Conservation (phyloP, 345 rosid species). For the Arabidopsis arenosa region DNA sequence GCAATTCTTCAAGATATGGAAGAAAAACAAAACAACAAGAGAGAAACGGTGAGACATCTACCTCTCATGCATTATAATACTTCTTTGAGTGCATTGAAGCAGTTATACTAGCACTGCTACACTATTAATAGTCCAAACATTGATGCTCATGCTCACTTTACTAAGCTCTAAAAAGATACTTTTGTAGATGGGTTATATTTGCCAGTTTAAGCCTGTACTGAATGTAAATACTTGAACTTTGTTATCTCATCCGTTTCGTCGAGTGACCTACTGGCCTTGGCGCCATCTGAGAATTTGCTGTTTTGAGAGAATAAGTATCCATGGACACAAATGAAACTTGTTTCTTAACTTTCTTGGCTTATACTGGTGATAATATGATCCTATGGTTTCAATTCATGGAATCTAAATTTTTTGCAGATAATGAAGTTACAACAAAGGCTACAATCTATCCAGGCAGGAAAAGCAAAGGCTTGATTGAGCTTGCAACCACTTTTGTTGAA, state of each 20-base stretch:
- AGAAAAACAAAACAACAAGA: conserved; percentile 90
- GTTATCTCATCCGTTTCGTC: conserved; percentile 4
- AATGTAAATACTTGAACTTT: neutral
- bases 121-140: neutral
- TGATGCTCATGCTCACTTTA: neutral
- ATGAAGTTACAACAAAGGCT: conserved; percentile 82
- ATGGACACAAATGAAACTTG: conserved; percentile 12
- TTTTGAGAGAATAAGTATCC: conserved; percentile 1
- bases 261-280: neutral
- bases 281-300: conserved; percentile 3
- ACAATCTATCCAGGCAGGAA: conserved; percentile 88
- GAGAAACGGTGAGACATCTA: conserved; percentile 66
- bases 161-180: conserved; percentile 1
- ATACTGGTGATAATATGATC: conserved; percentile 13
- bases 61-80: conserved; percentile 15
- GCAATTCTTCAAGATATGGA: conserved; percentile 86
- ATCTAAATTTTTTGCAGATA: conserved; percentile 55
- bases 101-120: neutral
- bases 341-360: neutral
- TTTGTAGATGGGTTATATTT: neutral
- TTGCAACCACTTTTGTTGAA: conserved; percentile 34
- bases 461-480: conserved; percentile 69
- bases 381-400: conserved; percentile 26
- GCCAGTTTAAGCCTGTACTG: neutral
- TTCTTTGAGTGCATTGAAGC: conserved; percentile 6